phyloP scores from a whole-genome alignment of 305 asterid genomes.

The Fraxinus albicans region DNA sequence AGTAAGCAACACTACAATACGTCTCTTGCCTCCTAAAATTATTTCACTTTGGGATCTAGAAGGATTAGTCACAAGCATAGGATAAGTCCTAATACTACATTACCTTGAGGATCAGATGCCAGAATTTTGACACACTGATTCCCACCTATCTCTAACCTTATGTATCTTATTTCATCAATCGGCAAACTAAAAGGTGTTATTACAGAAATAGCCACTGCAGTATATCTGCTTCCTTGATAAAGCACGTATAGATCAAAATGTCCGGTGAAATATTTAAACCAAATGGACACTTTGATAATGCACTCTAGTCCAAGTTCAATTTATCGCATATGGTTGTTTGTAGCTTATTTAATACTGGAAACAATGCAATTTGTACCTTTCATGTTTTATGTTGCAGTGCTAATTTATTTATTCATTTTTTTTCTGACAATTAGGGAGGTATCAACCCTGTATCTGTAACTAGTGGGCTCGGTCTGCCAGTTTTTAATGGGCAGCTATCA shows the following conservation, averaged over 20 bases:
- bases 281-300: neutral
- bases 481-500: slow-evolving; percentile 39
- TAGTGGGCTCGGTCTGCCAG: slow-evolving; percentile 38
- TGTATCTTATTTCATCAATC: neutral
- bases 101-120: neutral
- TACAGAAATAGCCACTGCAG: neutral
- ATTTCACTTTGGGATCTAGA: neutral
- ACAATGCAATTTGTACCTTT: neutral
- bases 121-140: neutral
- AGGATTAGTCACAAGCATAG: neutral
- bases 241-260: neutral
- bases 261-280: neutral
- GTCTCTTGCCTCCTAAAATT: neutral
- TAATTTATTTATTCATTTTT: slow-evolving; percentile 5
- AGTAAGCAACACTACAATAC: neutral
- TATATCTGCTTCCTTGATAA: neutral
- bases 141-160: neutral
- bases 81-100: neutral
- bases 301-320: neutral
- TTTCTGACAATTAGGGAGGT: slow-evolving; percentile 42
- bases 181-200: neutral
- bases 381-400: neutral
- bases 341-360: neutral
- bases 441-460: slow-evolving; percentile 36
- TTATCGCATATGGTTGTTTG: neutral